phyloP scores from a whole-genome alignment of 2,329 filamentous ascomycete genomes.

The Metarhizium brunneum region DNA sequence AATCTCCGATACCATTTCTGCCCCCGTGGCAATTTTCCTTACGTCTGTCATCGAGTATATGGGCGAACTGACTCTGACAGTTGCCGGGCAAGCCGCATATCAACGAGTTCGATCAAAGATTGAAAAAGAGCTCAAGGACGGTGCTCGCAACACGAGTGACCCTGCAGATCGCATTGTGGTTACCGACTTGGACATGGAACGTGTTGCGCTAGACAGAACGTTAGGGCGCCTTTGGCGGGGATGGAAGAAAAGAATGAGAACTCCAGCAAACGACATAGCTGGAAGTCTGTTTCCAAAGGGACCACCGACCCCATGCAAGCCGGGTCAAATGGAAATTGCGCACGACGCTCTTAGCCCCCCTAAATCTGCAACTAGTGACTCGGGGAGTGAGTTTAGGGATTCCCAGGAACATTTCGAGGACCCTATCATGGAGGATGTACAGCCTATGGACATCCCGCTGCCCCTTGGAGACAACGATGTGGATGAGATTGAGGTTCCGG shows the following conservation, averaged over 20 bases:
- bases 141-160: constrained; percentile 34
- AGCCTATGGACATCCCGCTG: constrained; percentile 48
- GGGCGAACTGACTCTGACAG: constrained; percentile 81
- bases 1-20: constrained; percentile 65
- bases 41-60: constrained; percentile 92
- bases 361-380: constrained; percentile 8
- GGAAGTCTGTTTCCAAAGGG: constrained; percentile 41
- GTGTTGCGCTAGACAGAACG: constrained; percentile 80
- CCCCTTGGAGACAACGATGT: constrained; percentile 60
- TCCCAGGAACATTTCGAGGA: constrained; percentile 11
- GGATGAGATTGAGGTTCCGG: constrained; percentile 72
- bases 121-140: constrained; percentile 49
- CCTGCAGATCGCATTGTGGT: constrained; percentile 64
- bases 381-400: constrained; percentile 4
- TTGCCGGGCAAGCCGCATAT: constrained; percentile 77
- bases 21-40: constrained; percentile 88
- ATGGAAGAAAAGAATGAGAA: constrained; percentile 80
- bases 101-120: constrained; percentile 52
- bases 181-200: constrained; percentile 86
- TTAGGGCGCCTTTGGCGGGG: constrained; percentile 86
- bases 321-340: constrained; percentile 26
- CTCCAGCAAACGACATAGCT: constrained; percentile 38
- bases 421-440: constrained; percentile 17
- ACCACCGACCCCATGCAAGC: constrained; percentile 23
- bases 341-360: constrained; percentile 21